Evolutionary conservation across 1,284 basidiomycete species (phyloP).

Genomic region (Cutaneotrichosporon mucoides): DNA sequence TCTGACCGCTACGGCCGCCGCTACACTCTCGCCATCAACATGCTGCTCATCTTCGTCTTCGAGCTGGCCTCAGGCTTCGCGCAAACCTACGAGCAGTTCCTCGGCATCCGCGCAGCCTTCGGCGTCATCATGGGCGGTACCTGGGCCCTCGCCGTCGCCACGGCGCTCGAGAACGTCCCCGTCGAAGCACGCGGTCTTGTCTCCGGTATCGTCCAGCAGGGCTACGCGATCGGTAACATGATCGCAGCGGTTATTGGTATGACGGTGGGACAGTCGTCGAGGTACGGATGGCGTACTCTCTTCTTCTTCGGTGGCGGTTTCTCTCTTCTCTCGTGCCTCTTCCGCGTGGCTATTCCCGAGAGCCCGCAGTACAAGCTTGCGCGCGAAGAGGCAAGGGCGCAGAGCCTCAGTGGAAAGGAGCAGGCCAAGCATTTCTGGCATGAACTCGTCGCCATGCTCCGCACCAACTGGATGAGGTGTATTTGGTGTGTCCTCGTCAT

Average conservation of each 20-base stretch:
- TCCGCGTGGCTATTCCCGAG: constrained; percentile 72
- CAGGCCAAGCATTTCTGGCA: constrained; percentile 68
- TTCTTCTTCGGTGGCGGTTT: constrained; percentile 59
- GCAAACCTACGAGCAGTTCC: constrained; percentile 52
- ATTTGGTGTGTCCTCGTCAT: constrained; percentile 63
- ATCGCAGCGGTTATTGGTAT: constrained; percentile 65
- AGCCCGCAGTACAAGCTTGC: constrained; percentile 61
- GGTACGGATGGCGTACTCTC: constrained; percentile 49
- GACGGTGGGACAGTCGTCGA: constrained; percentile 35
- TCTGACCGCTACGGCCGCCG: constrained; percentile 86
- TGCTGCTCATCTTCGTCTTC: constrained; percentile 66
- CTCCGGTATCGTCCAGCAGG: constrained; percentile 77
- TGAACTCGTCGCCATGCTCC: constrained; percentile 69
- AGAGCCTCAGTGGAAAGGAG: constrained; percentile 35
- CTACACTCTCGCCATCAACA: constrained; percentile 80
- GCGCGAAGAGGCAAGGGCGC: constrained; percentile 30
- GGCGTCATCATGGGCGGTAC: constrained; percentile 75
- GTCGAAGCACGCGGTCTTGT: constrained; percentile 77
- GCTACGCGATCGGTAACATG: constrained; percentile 59
- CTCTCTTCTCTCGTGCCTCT: constrained; percentile 62
- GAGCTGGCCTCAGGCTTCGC: constrained; percentile 64
- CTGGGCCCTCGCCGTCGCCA: constrained; percentile 48
- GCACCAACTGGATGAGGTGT: constrained; percentile 69
- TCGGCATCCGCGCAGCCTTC: constrained; percentile 61
- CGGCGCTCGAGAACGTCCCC: constrained; percentile 79